Base-by-base conservation (phyloP, 768 basidiomycete genomes). In the Saitozyma podzolica region DNA sequence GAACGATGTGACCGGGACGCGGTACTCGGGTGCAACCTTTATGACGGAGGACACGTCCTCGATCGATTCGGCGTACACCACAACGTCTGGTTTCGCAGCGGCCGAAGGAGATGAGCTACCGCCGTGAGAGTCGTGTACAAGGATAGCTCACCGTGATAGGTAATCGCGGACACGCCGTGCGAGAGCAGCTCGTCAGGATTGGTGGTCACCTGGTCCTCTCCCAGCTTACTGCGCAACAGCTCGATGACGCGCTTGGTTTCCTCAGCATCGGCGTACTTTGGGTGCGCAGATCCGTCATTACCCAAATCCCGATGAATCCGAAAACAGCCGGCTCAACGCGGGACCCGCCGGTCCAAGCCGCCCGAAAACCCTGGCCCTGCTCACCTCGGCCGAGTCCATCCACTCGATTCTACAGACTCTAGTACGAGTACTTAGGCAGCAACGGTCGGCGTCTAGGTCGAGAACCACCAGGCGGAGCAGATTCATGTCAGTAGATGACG, bases 41-140 rank as follows among this genome's bases (percentile, higher is more conserved):
- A 95, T 87, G 50, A 90, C 82, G 58, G 84, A 84, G 54, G 91
- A 88, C 3, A 95, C 91, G 73, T 95, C 92, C 58, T 87, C 85
- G 0, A 92, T 95, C 6, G 67, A 65, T 56, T 65, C 67, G n/a
- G 67, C 67, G 47, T 69, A 69, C 16, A 69, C 64, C 9, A 69
- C 64, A 8, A 69, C 67, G 20, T 62, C 54, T 5, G 67, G 67
- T 3, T 47, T 29, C 11, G 67, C 67, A 50, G n/a, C n/a, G n/a
- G 67, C 61, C 45, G 63, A 63, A 64, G 37, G 6, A 17, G 8
- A 37, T n/a, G 40, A 40, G 50, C 20, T 16, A 20, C 16, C 40
- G 52, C 11, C 10, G 52, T 43, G 39, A 19, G n/a, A n/a, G n/a
- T n/a, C n/a, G n/a, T n/a, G n/a, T 9, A 5, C 13, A 20, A 11